Conservation (phyloP, 164 flowering plant genomes). For the Protea cynaroides region DNA sequence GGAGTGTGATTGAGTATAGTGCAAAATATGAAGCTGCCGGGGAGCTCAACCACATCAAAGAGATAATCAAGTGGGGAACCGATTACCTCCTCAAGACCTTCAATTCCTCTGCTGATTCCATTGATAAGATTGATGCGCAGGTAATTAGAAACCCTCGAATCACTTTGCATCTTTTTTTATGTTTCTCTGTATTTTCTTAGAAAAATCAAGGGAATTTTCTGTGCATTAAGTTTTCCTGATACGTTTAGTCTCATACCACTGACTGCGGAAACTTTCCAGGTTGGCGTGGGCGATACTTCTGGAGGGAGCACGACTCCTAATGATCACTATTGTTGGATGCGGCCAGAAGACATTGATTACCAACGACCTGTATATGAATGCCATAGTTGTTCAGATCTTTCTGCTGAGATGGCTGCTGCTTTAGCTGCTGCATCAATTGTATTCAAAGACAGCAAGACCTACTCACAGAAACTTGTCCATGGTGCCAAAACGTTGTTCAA, state of each 20-base stretch:
- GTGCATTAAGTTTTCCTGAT: background rate
- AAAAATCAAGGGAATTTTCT: background rate
- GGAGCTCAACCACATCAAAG: constrained; percentile 82
- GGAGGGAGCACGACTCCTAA: constrained; percentile 53
- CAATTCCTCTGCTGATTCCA: constrained; percentile 69
- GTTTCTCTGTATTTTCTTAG: background rate
- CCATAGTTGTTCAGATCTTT: constrained; percentile 79
- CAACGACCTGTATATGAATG: constrained; percentile 59
- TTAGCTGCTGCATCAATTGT: constrained; percentile 94
- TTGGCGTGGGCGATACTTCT: constrained; percentile 73
- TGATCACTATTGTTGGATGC: constrained; percentile 97
- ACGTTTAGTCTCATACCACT: background rate
- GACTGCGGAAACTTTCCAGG: constrained; percentile 23
- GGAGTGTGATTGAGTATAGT: constrained; percentile 95
- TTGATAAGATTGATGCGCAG: constrained; percentile 57
- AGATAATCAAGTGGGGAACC: constrained; percentile 85
- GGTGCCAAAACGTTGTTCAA: constrained; percentile 79
- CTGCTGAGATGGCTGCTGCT: constrained; percentile 97
- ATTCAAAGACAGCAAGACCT: constrained; percentile 87
- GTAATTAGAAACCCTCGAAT: constrained; percentile 24
- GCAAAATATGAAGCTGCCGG: constrained; percentile 88
- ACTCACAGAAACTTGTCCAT: constrained; percentile 90
- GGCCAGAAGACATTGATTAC: constrained; percentile 96
- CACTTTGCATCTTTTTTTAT: background rate
- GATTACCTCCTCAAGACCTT: constrained; percentile 93